Base-by-base conservation (phyloP, 192 early-diverging fungal genomes). In the Mortierella alpina region DNA sequence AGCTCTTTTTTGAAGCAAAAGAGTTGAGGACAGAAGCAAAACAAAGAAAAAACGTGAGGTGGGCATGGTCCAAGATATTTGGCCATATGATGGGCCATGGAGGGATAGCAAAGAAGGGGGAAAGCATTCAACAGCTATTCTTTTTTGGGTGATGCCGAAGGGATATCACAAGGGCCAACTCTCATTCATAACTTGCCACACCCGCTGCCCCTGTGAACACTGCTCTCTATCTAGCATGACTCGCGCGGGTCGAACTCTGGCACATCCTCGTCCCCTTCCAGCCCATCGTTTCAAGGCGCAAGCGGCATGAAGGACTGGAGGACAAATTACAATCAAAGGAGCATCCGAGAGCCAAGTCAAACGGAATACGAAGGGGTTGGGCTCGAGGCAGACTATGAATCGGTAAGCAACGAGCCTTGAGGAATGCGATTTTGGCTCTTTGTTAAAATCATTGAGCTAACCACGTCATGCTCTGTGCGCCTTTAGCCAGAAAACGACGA, bases 291-390 rank as follows among this genome's bases (percentile, higher is more conserved):
- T 59, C 61, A 52, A 12, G 14, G 39, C 20, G 45, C 42, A 18
- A 54, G 49, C 66, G 60, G 53, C 53, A 54, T 56, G 23, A 69
- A 65, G 12, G 49, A 77, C 56, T 69, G 75, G 68, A 63, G 56
- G 44, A 53, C 15, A 44, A 78, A 70, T 47, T 65, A 65, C 45
- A 66, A 70, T 20, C 55, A 75, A 48, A 62, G 67, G 39, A 75
- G 73, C 53, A 62, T 75, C 45, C 57, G 66, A 61, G 73, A 75
- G 66, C 65, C 60, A 53, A 75, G 73, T 13, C 57, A 59, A 53
- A 66, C 55, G 55, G 75, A 76, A 46, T 76, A 49, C 56, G 75
- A 66, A 56, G 75, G 75, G 10, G 64, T 47, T 45, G 75, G 75
- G 17, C 48, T 66, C 17, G 68, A 70, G 13, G 56, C 54, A 22